phyloP scores from a whole-genome alignment of 192 early-diverging fungal species.

The Chytriomyces sp. region DNA sequence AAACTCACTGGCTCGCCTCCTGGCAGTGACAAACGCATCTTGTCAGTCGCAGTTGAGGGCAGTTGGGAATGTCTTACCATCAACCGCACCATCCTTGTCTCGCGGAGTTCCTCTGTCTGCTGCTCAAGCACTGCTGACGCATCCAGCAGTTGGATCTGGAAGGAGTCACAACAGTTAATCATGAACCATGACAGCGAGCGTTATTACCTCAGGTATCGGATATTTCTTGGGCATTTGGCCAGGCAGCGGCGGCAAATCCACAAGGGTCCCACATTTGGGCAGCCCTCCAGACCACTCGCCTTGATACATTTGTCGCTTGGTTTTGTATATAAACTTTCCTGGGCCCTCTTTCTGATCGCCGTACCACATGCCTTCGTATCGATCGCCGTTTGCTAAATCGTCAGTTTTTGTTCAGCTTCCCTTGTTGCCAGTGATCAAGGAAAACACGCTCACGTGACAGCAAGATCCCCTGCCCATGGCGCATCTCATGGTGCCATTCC shows the following conservation, averaged over 20 bases:
- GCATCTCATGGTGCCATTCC: constrained; percentile 61
- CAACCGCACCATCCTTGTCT: constrained; percentile 45
- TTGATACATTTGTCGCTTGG: constrained; percentile 61
- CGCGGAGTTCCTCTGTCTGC: constrained; percentile 41
- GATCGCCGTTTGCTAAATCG: constrained; percentile 56
- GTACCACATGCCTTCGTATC: constrained; percentile 67
- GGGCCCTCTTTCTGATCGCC: constrained; percentile 68
- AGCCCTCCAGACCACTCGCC: constrained; percentile 62
- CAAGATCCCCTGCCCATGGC: constrained; percentile 66
- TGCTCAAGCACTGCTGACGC: constrained; percentile 38
- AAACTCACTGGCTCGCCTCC: too few relatives aligned
- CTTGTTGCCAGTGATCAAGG: not conserved
- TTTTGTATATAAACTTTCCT: constrained; percentile 60
- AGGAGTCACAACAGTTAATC: not conserved
- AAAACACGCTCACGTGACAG: constrained; percentile 44
- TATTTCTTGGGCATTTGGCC: constrained; percentile 45
- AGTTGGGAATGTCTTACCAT: constrained; percentile 9
- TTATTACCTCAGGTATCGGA: constrained; percentile 51
- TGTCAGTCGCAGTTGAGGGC: too few relatives aligned
- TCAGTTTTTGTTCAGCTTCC: not conserved
- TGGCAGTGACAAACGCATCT: too few relatives aligned
- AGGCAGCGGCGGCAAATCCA: constrained; percentile 51
- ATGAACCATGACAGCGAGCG: not conserved
- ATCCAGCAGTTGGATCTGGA: constrained; percentile 45
- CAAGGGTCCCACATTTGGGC: constrained; percentile 63